phyloP scores from a whole-genome alignment of 2,329 filamentous ascomycete genomes.

The Venturiaceae sp. region DNA sequence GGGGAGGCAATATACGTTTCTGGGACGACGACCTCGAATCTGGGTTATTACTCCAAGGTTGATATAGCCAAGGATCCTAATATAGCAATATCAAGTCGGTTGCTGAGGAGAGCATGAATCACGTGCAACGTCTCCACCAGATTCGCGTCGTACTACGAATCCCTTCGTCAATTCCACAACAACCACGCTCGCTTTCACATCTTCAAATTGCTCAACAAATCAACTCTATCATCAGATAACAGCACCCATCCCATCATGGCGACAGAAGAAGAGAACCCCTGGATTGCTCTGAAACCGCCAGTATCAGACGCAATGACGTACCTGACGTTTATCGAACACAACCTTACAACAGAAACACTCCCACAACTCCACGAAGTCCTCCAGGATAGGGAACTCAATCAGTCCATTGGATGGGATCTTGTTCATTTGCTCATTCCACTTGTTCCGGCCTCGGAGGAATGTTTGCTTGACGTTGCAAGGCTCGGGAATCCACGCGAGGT shows the following conservation, averaged over 20 bases:
- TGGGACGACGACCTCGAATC: background rate
- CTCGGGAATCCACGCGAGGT: constrained; percentile 75
- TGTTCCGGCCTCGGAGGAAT: constrained; percentile 54
- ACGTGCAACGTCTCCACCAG: background rate
- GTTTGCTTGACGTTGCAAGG: constrained; percentile 64
- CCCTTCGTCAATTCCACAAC: background rate
- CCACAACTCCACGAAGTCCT: constrained; percentile 59
- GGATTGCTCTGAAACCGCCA: constrained; percentile 41
- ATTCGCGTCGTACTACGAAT: background rate
- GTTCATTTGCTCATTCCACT: constrained; percentile 64
- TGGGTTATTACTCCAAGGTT: background rate
- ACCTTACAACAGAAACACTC: constrained; percentile 56
- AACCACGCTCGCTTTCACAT: background rate
- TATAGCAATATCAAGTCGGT: background rate
- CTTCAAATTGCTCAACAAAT: background rate
- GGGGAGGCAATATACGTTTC: background rate
- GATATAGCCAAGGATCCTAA: background rate
- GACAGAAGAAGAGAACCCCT: background rate
- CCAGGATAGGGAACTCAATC: constrained; percentile 57
- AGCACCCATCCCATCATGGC: background rate
- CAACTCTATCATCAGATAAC: background rate
- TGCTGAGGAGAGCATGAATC: background rate
- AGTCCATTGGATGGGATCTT: constrained; percentile 76
- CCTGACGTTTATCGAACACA: constrained; percentile 67
- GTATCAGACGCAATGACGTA: constrained; percentile 65